These are phyloP conservation scores for Cichorium intybus DNA, from an alignment of 140 eudicot species.

Conservation along the genomic window DNA sequence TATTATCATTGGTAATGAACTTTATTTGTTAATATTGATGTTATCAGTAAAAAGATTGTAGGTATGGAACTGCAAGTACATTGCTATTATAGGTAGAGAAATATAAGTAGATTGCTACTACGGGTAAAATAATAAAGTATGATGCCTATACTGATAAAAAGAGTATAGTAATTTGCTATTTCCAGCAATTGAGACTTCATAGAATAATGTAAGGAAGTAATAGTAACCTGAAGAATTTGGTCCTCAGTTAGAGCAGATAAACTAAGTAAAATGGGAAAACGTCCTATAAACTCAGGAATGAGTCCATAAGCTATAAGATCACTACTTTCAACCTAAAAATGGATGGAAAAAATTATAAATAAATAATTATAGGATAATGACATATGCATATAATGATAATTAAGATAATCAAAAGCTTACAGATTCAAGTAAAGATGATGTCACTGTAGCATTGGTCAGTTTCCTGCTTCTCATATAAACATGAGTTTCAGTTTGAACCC, in stretches of 20 bases:
- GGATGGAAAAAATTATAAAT: background rate
- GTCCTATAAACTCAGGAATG: constrained; percentile 90
- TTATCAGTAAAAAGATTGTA: no score
- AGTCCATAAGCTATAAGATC: constrained; percentile 89
- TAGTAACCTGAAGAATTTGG: constrained; percentile 69
- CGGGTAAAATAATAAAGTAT: no score
- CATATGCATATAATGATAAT: background rate
- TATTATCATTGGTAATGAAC: no score
- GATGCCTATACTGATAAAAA: no score
- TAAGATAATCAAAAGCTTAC: constrained; percentile 43
- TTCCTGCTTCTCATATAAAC: constrained; percentile 62
- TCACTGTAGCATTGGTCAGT: constrained; percentile 55
- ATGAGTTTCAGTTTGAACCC: background rate
- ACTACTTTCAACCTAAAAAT: constrained; percentile 80
- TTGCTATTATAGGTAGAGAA: no score
- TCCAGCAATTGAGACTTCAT: no score
- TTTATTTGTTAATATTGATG: no score
- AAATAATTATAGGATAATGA: background rate
- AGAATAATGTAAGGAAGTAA: no score
- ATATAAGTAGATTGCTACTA: no score
- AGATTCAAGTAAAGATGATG: constrained; percentile 74
- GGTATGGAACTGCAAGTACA: no score
- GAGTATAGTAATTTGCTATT: no score
- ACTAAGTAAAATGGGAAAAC: constrained; percentile 90
- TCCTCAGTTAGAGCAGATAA: constrained; percentile 72